Base-by-base conservation (phyloP, 2,329 filamentous ascomycete genomes). In the Alternaria alternata region DNA sequence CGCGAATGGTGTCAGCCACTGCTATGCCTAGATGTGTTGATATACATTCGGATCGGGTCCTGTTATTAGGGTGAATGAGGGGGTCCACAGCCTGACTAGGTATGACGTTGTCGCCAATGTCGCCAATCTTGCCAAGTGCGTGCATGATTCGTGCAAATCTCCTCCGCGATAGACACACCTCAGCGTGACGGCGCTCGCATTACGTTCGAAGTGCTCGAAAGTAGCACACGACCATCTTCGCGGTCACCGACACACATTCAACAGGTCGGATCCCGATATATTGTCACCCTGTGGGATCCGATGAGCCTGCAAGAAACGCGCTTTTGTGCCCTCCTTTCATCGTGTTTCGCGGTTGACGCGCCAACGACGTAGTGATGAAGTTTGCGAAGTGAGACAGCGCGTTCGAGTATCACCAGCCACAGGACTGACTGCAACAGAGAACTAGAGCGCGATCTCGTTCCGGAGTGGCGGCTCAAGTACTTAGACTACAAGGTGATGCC, bases 381-480 rank as follows among this genome's bases (percentile, higher is more conserved):
- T 88, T 88, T 72, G 86, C 86, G 76, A 88, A 88, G 86, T 87
- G 75, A 53, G 24, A 54, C n/a, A n/a, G 20, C 57, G 79, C 76
- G 43, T 43, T 49, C 30, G 41, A 51, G 5, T 47, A 60, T 59
- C 46, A 38, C 48, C 11, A 14, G 28, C 20, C 11, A 26, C 22
- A 41, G 22, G 42, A 26, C 26, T 46, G 57, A 71, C 63, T n/a
- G 38, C 34, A 20, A 28, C 51, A 88, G 86, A 75, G 92, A 96
- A 81, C 85, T 97, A 64, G 92, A 97, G 75, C 87, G 91, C 74
- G 91, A 96, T 72, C 87, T 93, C 54, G 93, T 97, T 66, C 94
- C 94, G 75, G 94, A 98, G 87, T 98, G 94, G 94, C 88, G 91
- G 73, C 87, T 89, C 78, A 96, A 97, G 79, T 98, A 97, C 79